Evolutionary conservation across 345 rosid genomes (phyloP), one percentile per base, ranked within the genome.

Genomic region (Murraya koenigii): DNA sequence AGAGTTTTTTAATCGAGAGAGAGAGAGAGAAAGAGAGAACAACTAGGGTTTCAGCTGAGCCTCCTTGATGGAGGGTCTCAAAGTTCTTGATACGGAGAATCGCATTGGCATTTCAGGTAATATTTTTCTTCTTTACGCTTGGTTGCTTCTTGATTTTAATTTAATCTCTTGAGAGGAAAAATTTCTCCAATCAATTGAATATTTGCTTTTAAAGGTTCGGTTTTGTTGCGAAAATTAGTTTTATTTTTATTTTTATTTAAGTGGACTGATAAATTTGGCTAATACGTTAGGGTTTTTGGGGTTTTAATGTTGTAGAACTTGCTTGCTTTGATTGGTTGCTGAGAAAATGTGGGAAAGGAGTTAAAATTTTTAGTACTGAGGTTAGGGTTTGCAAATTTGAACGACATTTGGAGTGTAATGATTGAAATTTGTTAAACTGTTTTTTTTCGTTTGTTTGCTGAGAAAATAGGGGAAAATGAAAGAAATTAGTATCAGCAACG

Each of bases 11-110:
- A 10, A n/a, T n/a, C 22, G 68, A 35, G 68, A 7, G 52, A 5
- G 52, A 35, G 61, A 25, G 52, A 7, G 63, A 15, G 49, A 49
- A 38, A 41, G 67, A 8, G 32, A 66, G 30, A 13, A 8, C 65
- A 8, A n/a, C 33, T 10, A 72, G 77, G 74, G 66, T 73, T 69
- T 56, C 7, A 66, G 78, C 60, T 67, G 52, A 44, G 19, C 56
- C 30, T 66, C 63, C 30, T 15, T 14, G 17, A 82, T 85, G 87
- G 84, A 77, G 15, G 52, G 44, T 2, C 52, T 64, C 52, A 33
- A 20, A 62, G 49, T 71, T 19, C 64, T 78, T 7, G 64, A 4
- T 26, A 6, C 20, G 52, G 80, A 72, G 59, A 66, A 62, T 54
- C 0, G 47, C 41, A 52, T 3, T 26, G 26, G 63, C 20, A 58